Evolutionary conservation across 1,139 yeast species (phyloP).

Genomic region (Sugiyamaella grinbergsii): DNA sequence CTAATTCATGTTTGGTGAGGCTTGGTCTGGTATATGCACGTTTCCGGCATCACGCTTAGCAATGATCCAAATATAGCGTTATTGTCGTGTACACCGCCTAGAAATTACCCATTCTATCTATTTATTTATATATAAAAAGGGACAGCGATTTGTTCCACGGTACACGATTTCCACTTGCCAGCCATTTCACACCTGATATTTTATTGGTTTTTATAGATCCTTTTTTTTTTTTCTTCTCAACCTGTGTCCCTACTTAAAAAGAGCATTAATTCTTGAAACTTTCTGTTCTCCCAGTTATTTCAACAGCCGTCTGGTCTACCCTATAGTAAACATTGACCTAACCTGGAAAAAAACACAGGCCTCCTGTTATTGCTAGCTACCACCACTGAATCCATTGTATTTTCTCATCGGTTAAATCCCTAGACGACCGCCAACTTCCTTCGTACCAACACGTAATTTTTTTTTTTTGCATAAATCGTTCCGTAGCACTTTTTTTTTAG

Average conservation of each 20-base stretch:
- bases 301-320: constrained; percentile 3
- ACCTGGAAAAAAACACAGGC: constrained; percentile 4
- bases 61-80: constrained; percentile 16
- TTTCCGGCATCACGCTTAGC: constrained; percentile 4
- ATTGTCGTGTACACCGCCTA: constrained; percentile 4
- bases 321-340: constrained; percentile 5
- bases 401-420: no score
- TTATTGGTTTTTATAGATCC: neutral
- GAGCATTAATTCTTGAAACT: constrained; percentile 3
- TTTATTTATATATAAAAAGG: no score
- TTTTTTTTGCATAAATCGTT: no score
- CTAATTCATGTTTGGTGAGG: constrained; percentile 2
- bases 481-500: no score
- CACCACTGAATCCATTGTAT: neutral
- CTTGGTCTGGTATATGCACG: constrained; percentile 9
- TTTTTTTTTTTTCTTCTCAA: neutral
- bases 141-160: no score
- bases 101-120: neutral
- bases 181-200: no score
- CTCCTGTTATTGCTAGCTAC: neutral
- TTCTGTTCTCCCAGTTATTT: constrained; percentile 12
- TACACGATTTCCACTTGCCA: no score
- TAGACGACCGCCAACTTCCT: no score
- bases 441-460: no score
- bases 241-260: neutral